Conservation (phyloP, 305 asterid species). For the Plantago coronopus region DNA sequence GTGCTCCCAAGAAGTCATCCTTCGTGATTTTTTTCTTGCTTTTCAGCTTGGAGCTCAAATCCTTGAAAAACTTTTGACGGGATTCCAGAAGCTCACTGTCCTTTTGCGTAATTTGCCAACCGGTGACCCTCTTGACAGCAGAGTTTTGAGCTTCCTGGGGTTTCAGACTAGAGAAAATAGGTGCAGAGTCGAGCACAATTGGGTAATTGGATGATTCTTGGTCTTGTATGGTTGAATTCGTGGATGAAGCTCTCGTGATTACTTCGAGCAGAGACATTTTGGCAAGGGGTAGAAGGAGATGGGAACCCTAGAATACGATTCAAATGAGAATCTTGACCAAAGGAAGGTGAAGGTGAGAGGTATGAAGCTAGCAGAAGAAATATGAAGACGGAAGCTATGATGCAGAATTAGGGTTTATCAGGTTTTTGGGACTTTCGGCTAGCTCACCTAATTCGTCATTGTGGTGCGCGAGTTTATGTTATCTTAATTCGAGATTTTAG, state of each 20-base stretch:
- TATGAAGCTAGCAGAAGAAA: neutral
- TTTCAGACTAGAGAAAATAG: slow-evolving; percentile 37
- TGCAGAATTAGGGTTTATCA: neutral
- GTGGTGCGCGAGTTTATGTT: too few relatives aligned
- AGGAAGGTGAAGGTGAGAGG: too few relatives aligned
- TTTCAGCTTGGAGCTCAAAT: slow-evolving; percentile 45
- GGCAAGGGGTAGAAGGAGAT: neutral
- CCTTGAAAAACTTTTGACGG: slow-evolving; percentile 39
- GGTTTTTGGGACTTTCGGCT: neutral
- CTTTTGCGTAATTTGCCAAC: slow-evolving; percentile 47
- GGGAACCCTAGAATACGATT: too few relatives aligned
- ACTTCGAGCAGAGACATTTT: slow-evolving; percentile 69
- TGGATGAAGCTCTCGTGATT: slow-evolving; percentile 59
- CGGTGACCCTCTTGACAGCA: slow-evolving; percentile 35
- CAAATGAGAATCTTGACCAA: neutral
- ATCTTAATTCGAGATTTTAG: too few relatives aligned
- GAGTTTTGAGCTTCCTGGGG: slow-evolving; percentile 38
- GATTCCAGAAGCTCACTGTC: slow-evolving; percentile 47
- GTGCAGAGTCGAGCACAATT: slow-evolving; percentile 56
- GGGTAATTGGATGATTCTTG: slow-evolving; percentile 41
- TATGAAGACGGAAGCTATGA: neutral
- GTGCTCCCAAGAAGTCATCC: slow-evolving; percentile 37
- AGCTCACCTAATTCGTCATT: neutral
- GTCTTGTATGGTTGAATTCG: slow-evolving; percentile 22
- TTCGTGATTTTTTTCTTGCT: slow-evolving; percentile 39